Evolutionary conservation across 164 flowering plant species (phyloP).

Genomic region (Piper betle): DNA sequence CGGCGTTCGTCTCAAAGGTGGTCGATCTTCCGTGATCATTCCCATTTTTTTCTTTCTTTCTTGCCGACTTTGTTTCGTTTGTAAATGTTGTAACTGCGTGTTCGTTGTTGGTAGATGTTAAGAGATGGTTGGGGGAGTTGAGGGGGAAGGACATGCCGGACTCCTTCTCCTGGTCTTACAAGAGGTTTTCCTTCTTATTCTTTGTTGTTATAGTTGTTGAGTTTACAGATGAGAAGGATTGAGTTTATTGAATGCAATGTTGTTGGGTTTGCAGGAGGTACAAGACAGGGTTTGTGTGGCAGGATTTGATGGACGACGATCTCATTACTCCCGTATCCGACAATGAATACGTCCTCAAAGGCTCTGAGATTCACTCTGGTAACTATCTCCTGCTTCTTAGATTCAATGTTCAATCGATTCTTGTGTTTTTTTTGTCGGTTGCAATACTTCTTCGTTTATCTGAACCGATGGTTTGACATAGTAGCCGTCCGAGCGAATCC

Average conservation of each 20-base stretch:
- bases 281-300: conserved; percentile 66
- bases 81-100: background rate
- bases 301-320: conserved; percentile 60
- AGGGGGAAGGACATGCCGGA: conserved; percentile 72
- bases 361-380: conserved; percentile 27
- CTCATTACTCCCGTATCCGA: conserved; percentile 56
- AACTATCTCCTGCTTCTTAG: background rate
- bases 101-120: conserved; percentile 34
- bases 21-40: background rate
- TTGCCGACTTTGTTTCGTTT: background rate
- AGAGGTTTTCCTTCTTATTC: conserved; percentile 25
- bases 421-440: background rate
- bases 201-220: background rate
- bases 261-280: conserved; percentile 35
- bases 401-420: background rate
- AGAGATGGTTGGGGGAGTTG: conserved; percentile 69
- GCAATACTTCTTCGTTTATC: background rate
- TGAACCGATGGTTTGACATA: background rate
- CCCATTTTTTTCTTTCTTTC: background rate
- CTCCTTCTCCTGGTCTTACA: conserved; percentile 76
- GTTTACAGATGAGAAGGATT: background rate
- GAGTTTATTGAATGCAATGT: background rate
- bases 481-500: background rate
- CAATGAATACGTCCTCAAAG: conserved; percentile 66
- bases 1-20: background rate